phyloP scores from a whole-genome alignment of 148 eudicot species.

The Rhododendron ovatum region DNA sequence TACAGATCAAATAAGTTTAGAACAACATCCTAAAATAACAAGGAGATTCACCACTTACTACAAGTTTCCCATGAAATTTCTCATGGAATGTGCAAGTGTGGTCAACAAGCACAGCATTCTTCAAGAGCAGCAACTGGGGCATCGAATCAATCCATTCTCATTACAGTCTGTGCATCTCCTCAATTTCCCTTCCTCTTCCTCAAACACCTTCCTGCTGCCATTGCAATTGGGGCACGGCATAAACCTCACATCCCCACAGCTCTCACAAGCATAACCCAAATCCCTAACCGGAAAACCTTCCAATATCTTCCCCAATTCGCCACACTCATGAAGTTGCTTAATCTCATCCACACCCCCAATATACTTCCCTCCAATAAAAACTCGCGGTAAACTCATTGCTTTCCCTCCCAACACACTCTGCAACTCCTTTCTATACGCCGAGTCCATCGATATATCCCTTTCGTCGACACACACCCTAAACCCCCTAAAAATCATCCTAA shows the following conservation, averaged over 20 bases:
- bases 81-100: background rate
- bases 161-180: conserved; percentile 73
- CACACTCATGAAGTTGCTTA: conserved; percentile 69
- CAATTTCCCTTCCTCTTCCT: conserved; percentile 57
- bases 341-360: conserved; percentile 89
- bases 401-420: conserved; percentile 57
- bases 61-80: background rate
- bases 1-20: conserved; percentile 4
- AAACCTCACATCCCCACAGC: conserved; percentile 93
- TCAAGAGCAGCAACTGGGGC: conserved; percentile 77
- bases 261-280: conserved; percentile 51
- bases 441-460: conserved; percentile 91
- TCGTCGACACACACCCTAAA: conserved; percentile 77
- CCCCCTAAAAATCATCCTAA: conserved; percentile 67
- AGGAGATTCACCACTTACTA: background rate
- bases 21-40: conserved; percentile 2
- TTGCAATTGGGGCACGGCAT: conserved; percentile 67
- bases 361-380: conserved; percentile 65
- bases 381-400: conserved; percentile 62
- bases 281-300: conserved; percentile 63
- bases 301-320: conserved; percentile 61
- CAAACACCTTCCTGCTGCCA: conserved; percentile 81
- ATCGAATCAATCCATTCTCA: conserved; percentile 89
- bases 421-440: conserved; percentile 62
- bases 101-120: background rate